Base-by-base conservation (phyloP, 2,329 filamentous ascomycete genomes). In the Stachybotrys echinatus region DNA sequence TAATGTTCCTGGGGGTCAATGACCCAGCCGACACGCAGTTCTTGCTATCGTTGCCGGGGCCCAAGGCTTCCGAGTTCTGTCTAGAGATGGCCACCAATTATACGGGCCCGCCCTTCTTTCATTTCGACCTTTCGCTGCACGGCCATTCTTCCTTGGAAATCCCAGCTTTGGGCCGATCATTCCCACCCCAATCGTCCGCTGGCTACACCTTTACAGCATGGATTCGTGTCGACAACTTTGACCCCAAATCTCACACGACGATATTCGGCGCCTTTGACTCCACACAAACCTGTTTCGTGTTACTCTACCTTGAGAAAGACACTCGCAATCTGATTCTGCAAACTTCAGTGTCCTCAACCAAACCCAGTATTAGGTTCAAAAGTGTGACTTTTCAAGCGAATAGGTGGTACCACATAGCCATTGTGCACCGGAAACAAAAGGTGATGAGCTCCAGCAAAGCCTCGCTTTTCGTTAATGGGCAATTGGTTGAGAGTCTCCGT, bases 251-350 rank as follows among this genome's bases (percentile, higher is more conserved):
- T 17, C 94, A 99, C 66, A 99, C 94, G 0, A 99, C 94, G 0
- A 80, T 99, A 14, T 99, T 99, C 65, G 94, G 94, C 22, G 89
- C 94, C 8, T 97, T 95, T 67, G 94, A 99, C 69, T 78, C 86
- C 4, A 90, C 84, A 5, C 92, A 97, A 66, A 90, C 89, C 5
- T 99, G 94, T 67, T 99, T 99, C 62, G 73, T 99, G 34, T 82
- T 99, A 58, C 85, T 91, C 52, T 99, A 99, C 63, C 77, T 99
- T 38, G 95, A 99, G 65, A 91, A 87, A 63, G 92, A 96, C 65
- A 95, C 90, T 2, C 88, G 82, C 53, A 94, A 96, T 68, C 88
- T 99, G 57, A 99, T 99, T 57, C 74, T 99, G 6, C 94, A 99
- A 70, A 97, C 95, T 7, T 96, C 94, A 18, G 88, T 97, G 53